Evolutionary conservation across 495 filamentous ascomycete species (phyloP).

Genomic region (Xylaria flabelliformis): DNA sequence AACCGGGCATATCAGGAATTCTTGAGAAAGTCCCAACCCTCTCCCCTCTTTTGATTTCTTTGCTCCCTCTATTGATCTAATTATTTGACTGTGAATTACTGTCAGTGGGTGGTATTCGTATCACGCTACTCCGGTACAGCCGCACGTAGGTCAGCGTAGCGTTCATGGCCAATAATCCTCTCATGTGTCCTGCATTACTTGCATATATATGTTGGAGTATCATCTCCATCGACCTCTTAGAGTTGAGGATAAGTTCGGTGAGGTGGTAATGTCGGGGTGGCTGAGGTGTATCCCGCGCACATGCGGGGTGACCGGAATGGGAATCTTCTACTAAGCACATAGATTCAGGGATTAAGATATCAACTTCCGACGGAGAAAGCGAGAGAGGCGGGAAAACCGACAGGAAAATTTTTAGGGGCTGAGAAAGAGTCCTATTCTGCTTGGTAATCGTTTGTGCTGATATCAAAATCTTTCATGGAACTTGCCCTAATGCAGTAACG

Average conservation of each 20-base stretch:
- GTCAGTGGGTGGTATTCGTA: not conserved
- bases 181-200: not conserved
- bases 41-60: too few relatives aligned
- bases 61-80: not conserved
- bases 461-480: not conserved
- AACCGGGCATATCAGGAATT: not conserved
- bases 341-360: not conserved
- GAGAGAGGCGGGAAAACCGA: not conserved
- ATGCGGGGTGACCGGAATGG: not conserved
- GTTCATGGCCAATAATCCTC: not conserved
- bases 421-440: not conserved
- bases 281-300: not conserved
- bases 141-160: not conserved
- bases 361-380: not conserved
- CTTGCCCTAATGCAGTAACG: not conserved
- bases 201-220: not conserved
- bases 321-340: not conserved
- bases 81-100: not conserved
- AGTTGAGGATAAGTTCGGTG: not conserved
- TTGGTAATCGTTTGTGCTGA: not conserved
- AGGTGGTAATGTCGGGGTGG: not conserved
- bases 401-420: not conserved
- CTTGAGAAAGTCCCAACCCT: not conserved
- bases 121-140: not conserved
- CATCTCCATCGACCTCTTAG: not conserved